phyloP scores from a whole-genome alignment of 2,329 filamentous ascomycete genomes.

The Penicillium sp. region DNA sequence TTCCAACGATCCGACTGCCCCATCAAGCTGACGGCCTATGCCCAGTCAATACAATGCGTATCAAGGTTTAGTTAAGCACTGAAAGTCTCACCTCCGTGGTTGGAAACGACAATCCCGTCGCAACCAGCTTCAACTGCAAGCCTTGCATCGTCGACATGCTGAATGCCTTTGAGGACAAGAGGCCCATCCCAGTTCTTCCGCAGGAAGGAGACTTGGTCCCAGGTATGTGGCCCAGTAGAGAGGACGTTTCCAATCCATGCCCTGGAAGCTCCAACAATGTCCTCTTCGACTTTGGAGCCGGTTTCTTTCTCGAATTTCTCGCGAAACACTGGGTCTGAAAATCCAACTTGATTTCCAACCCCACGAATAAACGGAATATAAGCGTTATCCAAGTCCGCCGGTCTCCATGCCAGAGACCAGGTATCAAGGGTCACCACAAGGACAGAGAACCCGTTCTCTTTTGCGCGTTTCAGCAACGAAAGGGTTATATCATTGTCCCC shows the following conservation, averaged over 20 bases:
- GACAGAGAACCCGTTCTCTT: conserved; percentile 65
- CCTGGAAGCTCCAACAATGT: conserved; percentile 54
- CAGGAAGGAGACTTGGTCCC: conserved; percentile 66
- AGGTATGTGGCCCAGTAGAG: conserved; percentile 59
- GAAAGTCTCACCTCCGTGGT: conserved; percentile 53
- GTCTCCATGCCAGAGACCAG: conserved; percentile 69
- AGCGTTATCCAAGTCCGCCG: conserved; percentile 67
- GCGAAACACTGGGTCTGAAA: conserved; percentile 70
- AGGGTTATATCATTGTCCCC: conserved; percentile 67
- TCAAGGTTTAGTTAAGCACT: not conserved
- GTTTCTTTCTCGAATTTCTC: conserved; percentile 58
- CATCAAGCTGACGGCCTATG: conserved; percentile 54
- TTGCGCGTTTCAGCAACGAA: conserved; percentile 66
- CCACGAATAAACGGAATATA: conserved; percentile 61
- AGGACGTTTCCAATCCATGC: conserved; percentile 61
- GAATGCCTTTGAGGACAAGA: conserved; percentile 66
- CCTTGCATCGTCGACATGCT: conserved; percentile 55
- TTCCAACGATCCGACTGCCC: conserved; percentile 56
- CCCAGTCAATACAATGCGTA: conserved; percentile 1
- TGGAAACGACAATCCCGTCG: conserved; percentile 57
- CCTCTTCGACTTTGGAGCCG: conserved; percentile 54
- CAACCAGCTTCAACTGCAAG: conserved; percentile 51
- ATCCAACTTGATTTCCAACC: conserved; percentile 65
- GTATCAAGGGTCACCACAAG: conserved; percentile 77
- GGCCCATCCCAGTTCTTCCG: conserved; percentile 66